Conservation (phyloP, 306 rosid species). For the Cotoneaster glaucophyllus region DNA sequence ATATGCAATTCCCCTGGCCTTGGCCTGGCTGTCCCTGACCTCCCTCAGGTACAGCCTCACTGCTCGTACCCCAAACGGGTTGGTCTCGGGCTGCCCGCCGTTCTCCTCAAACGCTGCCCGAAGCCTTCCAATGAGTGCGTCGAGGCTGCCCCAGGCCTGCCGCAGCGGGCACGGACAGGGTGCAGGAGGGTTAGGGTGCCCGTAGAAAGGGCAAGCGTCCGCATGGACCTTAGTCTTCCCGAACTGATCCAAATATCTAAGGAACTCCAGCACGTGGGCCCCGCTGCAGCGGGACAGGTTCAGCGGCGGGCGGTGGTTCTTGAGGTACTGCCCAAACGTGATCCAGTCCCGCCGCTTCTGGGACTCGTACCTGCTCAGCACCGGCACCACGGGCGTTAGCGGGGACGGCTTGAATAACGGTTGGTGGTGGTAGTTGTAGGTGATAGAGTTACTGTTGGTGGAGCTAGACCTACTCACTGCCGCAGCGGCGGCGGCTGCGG, state of each 20-base stretch:
- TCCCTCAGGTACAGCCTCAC: constrained; percentile 70
- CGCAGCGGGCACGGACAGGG: constrained; percentile 82
- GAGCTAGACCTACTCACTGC: constrained; percentile 7
- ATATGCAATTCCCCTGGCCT: constrained; percentile 83
- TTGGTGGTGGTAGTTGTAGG: not conserved
- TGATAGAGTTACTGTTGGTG: constrained; percentile 2
- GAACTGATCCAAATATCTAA: constrained; percentile 72
- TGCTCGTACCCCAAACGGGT: constrained; percentile 71
- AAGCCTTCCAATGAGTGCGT: constrained; percentile 80
- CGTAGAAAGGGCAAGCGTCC: constrained; percentile 61
- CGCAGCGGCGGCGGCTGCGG: constrained; percentile 18
- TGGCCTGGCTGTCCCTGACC: constrained; percentile 74
- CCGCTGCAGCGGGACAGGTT: constrained; percentile 67
- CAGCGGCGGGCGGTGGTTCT: constrained; percentile 79
- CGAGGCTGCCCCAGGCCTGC: constrained; percentile 92
- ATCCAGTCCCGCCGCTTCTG: constrained; percentile 88
- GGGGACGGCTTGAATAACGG: not conserved
- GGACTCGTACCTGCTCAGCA: constrained; percentile 65
- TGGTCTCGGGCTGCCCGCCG: constrained; percentile 80
- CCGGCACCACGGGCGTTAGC: not conserved
- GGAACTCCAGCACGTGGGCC: constrained; percentile 68
- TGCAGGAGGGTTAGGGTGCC: constrained; percentile 66
- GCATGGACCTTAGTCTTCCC: constrained; percentile 82
- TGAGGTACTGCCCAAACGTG: constrained; percentile 86
- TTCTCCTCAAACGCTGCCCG: constrained; percentile 94